phyloP scores from a whole-genome alignment of 805 yeast genomes.

The Wickerhamiella occidentalis region DNA sequence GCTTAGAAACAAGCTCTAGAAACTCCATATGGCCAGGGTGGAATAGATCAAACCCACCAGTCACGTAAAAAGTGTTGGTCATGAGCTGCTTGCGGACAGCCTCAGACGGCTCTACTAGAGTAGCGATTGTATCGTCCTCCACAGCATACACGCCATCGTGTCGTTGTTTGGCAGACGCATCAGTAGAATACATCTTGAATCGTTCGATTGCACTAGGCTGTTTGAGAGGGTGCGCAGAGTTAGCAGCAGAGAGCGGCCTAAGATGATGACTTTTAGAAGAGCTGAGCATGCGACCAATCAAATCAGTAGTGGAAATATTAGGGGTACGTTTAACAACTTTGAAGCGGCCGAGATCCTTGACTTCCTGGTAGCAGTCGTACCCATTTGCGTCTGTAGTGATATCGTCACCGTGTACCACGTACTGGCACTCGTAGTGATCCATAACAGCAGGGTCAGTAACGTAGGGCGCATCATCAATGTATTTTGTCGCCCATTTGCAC shows the following conservation, averaged over 20 bases:
- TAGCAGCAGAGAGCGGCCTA: conserved; percentile 24
- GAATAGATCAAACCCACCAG: conserved; percentile 84
- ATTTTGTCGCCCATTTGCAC: conserved; percentile 74
- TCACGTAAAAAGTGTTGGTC: conserved; percentile 39
- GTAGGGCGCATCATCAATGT: conserved; percentile 75
- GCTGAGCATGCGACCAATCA: conserved; percentile 76
- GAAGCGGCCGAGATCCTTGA: conserved; percentile 76
- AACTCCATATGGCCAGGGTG: conserved; percentile 86
- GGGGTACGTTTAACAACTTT: conserved; percentile 88
- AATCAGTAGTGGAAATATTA: conserved; percentile 87
- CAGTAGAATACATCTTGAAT: conserved; percentile 20
- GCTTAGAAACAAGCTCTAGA: conserved; percentile 37
- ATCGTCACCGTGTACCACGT: conserved; percentile 98
- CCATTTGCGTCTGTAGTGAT: conserved; percentile 95
- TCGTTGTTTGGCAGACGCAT: conserved; percentile 16
- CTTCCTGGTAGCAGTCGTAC: conserved; percentile 75
- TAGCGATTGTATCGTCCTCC: conserved; percentile 6
- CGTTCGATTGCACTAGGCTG: conserved; percentile 14
- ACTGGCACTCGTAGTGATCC: conserved; percentile 63
- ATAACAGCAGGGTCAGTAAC: conserved; percentile 77
- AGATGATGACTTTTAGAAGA: conserved; percentile 49
- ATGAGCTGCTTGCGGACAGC: conserved; percentile 11
- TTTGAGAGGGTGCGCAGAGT: conserved; percentile 12
- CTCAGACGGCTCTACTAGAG: conserved; percentile 14
- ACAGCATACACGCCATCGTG: conserved; percentile 19